phyloP scores from a whole-genome alignment of 257 asterid genomes.

The Plantago major region DNA sequence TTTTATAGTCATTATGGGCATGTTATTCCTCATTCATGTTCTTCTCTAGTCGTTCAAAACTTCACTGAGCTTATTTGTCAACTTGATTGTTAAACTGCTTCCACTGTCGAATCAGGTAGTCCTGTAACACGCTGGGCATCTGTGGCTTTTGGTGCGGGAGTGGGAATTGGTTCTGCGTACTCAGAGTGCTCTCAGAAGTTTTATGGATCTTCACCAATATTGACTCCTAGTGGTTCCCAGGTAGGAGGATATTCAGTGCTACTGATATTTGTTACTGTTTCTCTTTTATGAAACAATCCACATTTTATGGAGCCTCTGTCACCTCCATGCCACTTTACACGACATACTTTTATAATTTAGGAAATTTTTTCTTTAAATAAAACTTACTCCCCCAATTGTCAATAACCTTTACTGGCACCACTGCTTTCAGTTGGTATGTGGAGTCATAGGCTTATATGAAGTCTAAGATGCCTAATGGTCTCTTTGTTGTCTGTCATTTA shows the following conservation, averaged over 20 bases:
- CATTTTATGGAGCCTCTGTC: too few relatives aligned
- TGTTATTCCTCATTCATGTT: not conserved
- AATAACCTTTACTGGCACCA: too few relatives aligned
- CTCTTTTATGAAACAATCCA: not conserved
- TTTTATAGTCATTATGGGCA: not conserved
- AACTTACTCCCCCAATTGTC: too few relatives aligned
- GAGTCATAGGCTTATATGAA: too few relatives aligned
- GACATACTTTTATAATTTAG: too few relatives aligned
- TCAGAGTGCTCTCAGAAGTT: constrained; percentile 68
- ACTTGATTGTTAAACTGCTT: constrained; percentile 9
- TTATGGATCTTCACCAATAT: constrained; percentile 40
- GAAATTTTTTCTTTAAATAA: too few relatives aligned
- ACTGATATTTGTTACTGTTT: not conserved
- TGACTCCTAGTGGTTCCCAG: constrained; percentile 37
- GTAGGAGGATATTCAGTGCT: constrained; percentile 22
- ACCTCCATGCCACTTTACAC: too few relatives aligned
- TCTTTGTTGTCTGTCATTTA: too few relatives aligned
- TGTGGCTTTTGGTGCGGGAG: constrained; percentile 80
- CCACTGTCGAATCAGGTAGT: constrained; percentile 53
- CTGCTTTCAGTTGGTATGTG: too few relatives aligned
- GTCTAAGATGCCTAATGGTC: too few relatives aligned
- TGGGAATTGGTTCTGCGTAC: constrained; percentile 87
- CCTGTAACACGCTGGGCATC: constrained; percentile 92
- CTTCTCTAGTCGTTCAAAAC: not conserved
- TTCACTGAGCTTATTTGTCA: constrained; percentile 1